Evolutionary conservation across 2,329 filamentous ascomycete species (phyloP).

Genomic region (Fusarium coffeatum): DNA sequence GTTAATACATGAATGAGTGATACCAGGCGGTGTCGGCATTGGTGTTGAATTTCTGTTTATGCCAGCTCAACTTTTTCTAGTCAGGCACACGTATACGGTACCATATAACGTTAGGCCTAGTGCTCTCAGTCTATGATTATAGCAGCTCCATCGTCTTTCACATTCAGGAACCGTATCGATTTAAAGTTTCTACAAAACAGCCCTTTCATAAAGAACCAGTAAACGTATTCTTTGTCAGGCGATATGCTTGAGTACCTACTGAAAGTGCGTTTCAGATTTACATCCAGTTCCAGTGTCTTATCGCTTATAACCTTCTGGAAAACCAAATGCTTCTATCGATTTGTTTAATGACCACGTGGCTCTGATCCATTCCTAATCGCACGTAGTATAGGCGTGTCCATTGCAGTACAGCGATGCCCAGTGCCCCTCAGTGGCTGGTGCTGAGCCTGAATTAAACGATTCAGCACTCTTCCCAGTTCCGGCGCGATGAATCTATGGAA

Average conservation of each 20-base stretch:
- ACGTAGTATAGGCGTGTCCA: neutral
- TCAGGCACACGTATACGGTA: neutral
- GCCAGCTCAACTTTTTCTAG: neutral
- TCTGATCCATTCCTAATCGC: neutral
- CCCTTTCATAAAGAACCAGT: neutral
- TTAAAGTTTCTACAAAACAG: too few relatives aligned
- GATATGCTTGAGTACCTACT: neutral
- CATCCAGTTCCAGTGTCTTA: neutral
- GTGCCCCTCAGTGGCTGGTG: neutral
- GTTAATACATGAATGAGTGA: neutral
- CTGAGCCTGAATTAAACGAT: neutral
- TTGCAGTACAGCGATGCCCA: neutral
- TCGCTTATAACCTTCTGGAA: slow-evolving; percentile 5
- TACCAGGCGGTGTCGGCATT: neutral
- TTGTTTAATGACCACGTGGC: slow-evolving; percentile 1
- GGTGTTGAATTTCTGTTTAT: slow-evolving; percentile 1
- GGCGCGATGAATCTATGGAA: neutral
- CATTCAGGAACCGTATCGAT: neutral
- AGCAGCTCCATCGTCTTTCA: neutral
- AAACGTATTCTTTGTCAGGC: neutral
- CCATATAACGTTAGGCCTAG: neutral
- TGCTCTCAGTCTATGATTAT: neutral
- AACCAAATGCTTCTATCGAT: neutral
- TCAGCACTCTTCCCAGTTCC: neutral
- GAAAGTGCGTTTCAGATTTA: neutral